phyloP scores from a whole-genome alignment of 1,284 basidiomycete species.

The Boletus sp. region DNA sequence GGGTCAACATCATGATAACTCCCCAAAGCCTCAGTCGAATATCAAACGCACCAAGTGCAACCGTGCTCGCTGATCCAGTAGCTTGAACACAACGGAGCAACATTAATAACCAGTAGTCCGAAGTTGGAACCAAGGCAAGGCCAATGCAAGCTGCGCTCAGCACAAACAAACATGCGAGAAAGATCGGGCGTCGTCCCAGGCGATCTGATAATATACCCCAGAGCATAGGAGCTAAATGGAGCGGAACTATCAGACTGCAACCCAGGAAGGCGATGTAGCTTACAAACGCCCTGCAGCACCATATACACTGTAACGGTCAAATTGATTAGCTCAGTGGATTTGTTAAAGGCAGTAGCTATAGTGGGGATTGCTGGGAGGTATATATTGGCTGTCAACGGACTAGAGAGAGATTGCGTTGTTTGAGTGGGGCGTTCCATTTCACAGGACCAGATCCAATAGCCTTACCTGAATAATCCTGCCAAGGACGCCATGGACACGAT shows the following conservation, averaged over 20 bases:
- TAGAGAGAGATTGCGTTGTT: constrained; percentile 26
- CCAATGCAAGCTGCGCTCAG: constrained; percentile 56
- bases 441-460: neutral
- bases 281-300: constrained; percentile 73
- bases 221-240: constrained; percentile 52
- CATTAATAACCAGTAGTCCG: constrained; percentile 61
- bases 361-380: constrained; percentile 78
- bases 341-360: constrained; percentile 59
- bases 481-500: constrained; percentile 58
- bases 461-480: constrained; percentile 62
- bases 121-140: constrained; percentile 57
- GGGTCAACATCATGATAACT: neutral
- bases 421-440: neutral
- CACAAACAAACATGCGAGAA: constrained; percentile 52
- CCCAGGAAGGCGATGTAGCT: constrained; percentile 12
- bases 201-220: constrained; percentile 62
- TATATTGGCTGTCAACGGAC: constrained; percentile 72
- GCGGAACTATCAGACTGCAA: neutral
- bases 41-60: constrained; percentile 46
- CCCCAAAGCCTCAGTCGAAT: neutral
- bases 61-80: constrained; percentile 57
- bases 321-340: constrained; percentile 68
- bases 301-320: constrained; percentile 78
- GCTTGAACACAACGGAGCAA: constrained; percentile 61
- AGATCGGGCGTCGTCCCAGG: constrained; percentile 54